These are phyloP conservation scores for Magnolia changhungtana DNA, from an alignment of 164 flowering plant genomes.

Conservation along the genomic window DNA sequence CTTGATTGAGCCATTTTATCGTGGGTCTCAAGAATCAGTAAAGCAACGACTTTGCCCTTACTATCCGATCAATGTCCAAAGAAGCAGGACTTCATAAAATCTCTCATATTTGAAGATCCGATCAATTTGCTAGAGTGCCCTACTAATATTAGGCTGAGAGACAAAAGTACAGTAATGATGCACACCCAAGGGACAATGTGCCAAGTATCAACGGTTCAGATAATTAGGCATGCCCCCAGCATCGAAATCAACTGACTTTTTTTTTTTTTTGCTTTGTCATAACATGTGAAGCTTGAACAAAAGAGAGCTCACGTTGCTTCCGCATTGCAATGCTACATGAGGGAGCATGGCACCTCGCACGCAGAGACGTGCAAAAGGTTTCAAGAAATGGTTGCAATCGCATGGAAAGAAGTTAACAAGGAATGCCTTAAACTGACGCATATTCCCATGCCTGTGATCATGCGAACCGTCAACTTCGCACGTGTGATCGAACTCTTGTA, in stretches of 20 bases:
- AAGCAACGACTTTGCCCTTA: no score
- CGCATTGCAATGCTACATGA: background rate
- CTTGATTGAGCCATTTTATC: no score
- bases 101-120: no score
- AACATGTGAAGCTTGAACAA: background rate
- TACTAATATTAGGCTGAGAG: no score
- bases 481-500: background rate
- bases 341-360: background rate
- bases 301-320: background rate
- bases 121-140: no score
- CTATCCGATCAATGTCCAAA: no score
- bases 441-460: background rate
- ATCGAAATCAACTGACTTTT: background rate
- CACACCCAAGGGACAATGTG: no score
- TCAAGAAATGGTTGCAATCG: background rate
- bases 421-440: background rate
- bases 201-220: no score
- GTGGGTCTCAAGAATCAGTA: no score
- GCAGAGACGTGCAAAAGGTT: background rate
- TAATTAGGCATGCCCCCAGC: no score
- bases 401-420: background rate
- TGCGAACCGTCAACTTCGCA: background rate
- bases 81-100: no score
- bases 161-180: no score
- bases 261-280: background rate